Base-by-base conservation (phyloP, 1,139 yeast genomes). In the Fermentozyma sake region DNA sequence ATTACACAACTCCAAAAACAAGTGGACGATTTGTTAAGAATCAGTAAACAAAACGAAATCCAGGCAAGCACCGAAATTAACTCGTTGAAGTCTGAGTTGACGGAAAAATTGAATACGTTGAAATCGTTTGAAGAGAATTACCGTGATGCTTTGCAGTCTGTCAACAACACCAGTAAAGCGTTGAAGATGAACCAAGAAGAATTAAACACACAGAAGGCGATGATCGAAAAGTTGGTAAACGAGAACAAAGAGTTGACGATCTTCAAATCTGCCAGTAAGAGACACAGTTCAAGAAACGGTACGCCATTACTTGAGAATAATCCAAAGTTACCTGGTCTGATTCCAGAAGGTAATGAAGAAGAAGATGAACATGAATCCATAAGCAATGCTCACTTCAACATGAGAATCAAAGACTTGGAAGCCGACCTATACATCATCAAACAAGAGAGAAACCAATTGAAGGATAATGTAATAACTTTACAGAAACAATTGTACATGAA, bases 401-500 rank as follows among this genome's bases (percentile, higher is more conserved):
- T 85, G 63, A 84, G 80, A 53, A 69, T 86, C 24, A 78, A 83
- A 45, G 95, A 86, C 45, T 62, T 86, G 45, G 84, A 85, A 44
- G 95, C 95, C 2, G 95, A 85, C 50, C 63, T 86, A 44, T 82
- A 72, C 43, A 81, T 86, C 37, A 68, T 81, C 44, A 79, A 78
- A 43, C 91, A 85, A 55, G 96, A 86, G 55, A 72, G 94, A 41
- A 93, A 86, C 48, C 83, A 79, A 44, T 61, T 84, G 51, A 80
- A 82, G 45, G 79, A 78, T 18, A 76, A 68, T 35, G 72, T 78
- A n/a, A 54, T 76, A 16, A 44, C 62, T 1, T 58, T 79, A 48
- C 79, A 79, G 52, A 79, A 79, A 51, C 73, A 73, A 44, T 56
- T 76, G 35, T 67, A 65, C 36, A 47, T 66, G 34, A 31, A 35